phyloP scores from a whole-genome alignment of 179 eudicot genomes.

The Heliamphora pulchella region DNA sequence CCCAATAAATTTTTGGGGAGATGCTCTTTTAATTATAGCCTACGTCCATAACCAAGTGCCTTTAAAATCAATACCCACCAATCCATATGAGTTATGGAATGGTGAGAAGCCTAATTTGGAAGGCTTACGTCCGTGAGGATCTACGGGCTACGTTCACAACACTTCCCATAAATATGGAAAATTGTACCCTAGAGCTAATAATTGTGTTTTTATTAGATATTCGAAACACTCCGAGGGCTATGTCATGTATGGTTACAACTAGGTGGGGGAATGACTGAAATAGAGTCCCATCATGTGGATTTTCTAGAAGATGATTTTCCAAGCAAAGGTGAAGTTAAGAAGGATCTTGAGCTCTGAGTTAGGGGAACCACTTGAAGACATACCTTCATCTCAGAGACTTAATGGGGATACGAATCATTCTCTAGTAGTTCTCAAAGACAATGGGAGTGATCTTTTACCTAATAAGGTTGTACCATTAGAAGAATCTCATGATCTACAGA shows the following conservation, averaged over 20 bases:
- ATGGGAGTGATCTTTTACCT: no score
- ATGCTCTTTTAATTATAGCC: no score
- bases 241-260: no score
- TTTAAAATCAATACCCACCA: neutral
- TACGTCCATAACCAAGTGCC: neutral
- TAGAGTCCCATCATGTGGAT: neutral
- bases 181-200: no score
- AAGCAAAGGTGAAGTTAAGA: neutral
- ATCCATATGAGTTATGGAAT: neutral
- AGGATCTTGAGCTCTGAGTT: neutral
- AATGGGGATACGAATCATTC: no score
- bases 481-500: neutral
- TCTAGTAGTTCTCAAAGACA: no score
- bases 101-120: neutral
- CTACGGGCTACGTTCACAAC: neutral
- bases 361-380: neutral
- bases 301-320: neutral
- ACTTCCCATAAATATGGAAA: no score
- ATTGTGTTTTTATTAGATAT: no score
- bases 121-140: neutral
- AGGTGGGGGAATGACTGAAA: neutral
- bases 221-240: no score
- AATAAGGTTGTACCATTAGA: no score
- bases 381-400: no score
- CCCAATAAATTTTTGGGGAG: neutral